Evolutionary conservation across 371 early-diverging fungal genomes (phyloP), one percentile per base, ranked within the genome.

Genomic region (Syncephalastrum contaminatum): DNA sequence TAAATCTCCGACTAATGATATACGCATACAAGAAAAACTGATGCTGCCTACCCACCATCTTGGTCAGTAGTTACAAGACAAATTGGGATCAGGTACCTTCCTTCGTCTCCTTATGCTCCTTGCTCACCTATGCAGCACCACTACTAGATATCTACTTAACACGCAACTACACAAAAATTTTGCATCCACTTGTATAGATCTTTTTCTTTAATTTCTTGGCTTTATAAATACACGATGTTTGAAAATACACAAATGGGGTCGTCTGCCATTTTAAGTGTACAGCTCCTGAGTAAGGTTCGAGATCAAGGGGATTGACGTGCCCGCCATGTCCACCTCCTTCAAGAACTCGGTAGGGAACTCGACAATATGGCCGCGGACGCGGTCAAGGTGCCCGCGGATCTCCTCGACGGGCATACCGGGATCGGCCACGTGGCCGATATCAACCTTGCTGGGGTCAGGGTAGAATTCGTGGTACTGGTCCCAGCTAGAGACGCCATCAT

Each of bases 291-390:
- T 66, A 47, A 62, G 61, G 49, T 70, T 57, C 18, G 65, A 66
- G 49, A 79, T 53, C 44, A 73, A 64, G 10, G 74, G 73, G 51
- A 75, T 68, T 10, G 73, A 65, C 58, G 71, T 72, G 19, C 72
- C 75, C 40, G 70, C 62, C 40, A 77, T 64, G 56, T 80, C 75
- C 24, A 75, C 88, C 13, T 85, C 56, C 43, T 81, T 69, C 67
- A 93, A 72, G 65, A 93, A 93, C 48, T 83, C 70, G 24, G 81
- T 72, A 40, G 93, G 92, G 70, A 91, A 89, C 48, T 83, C 83
- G 24, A 93, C 92, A 60, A 87, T 51, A 54, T 89, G 86, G 39
- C 90, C 90, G 16, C 75, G 73, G 42, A 89, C 68, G 12, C 59
- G 56, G 45, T 69, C 53, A 30, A 89, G 64, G 12, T 67, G 62